phyloP scores from a whole-genome alignment of 2,329 filamentous ascomycete genomes.

The Albifimbria verrucaria region DNA sequence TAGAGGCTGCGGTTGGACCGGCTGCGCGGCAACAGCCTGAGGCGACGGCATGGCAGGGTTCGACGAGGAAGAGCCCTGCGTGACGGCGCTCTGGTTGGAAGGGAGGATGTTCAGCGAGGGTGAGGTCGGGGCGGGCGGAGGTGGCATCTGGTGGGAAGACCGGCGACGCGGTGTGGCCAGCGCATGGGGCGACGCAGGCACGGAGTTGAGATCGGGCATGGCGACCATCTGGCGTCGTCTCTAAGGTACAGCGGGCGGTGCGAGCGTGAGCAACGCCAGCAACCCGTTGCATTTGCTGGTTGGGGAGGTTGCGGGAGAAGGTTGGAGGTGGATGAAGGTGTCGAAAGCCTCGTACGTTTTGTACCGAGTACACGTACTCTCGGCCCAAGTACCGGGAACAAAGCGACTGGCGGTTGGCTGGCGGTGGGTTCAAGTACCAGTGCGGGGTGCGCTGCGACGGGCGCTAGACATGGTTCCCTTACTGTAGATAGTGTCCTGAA shows the following conservation, averaged over 20 bases:
- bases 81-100: conserved; percentile 50
- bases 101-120: conserved; percentile 55
- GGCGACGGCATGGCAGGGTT: conserved; percentile 28
- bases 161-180: conserved; percentile 40
- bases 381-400: not conserved
- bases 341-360: no score
- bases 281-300: no score
- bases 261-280: no score
- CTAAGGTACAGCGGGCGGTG: no score
- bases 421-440: not conserved
- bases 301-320: no score
- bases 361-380: no score
- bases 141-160: conserved; percentile 41
- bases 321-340: no score
- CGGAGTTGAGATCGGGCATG: conserved; percentile 56
- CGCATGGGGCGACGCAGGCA: conserved; percentile 47
- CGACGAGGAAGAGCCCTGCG: conserved; percentile 33
- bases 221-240: not conserved
- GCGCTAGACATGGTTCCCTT: not conserved
- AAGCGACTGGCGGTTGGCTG: not conserved
- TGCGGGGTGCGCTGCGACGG: not conserved
- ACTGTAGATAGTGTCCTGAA: no score
- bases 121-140: conserved; percentile 32
- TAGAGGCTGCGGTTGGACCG: conserved; percentile 22
- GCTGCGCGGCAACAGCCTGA: conserved; percentile 25